phyloP scores from a whole-genome alignment of 2,329 filamentous ascomycete genomes.

The Pyrenochaeta sp. region DNA sequence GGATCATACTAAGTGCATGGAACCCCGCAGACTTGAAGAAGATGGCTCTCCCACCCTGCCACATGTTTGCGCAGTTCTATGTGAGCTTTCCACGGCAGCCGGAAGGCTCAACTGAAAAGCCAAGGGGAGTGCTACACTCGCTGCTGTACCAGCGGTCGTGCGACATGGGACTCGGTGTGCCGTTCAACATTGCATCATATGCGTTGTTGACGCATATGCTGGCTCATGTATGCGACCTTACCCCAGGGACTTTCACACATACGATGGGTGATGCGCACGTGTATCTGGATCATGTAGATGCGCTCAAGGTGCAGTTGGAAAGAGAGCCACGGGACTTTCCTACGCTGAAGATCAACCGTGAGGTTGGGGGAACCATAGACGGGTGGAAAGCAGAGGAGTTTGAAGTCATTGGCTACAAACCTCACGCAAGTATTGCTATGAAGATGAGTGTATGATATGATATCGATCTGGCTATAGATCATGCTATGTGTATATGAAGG shows the following conservation, averaged over 20 bases:
- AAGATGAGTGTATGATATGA: constrained; percentile 86
- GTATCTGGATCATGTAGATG: constrained; percentile 91
- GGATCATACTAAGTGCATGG: constrained; percentile 93
- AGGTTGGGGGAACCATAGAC: constrained; percentile 79
- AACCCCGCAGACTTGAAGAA: constrained; percentile 85
- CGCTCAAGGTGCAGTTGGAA: constrained; percentile 79
- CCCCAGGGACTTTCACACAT: constrained; percentile 88
- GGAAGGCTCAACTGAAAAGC: constrained; percentile 39
- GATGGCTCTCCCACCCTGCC: constrained; percentile 94
- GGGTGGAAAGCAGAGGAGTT: constrained; percentile 92
- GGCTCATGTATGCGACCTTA: constrained; percentile 82
- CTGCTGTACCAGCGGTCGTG: constrained; percentile 93
- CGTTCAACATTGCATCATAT: constrained; percentile 97
- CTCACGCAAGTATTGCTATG: constrained; percentile 93
- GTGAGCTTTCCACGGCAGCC: constrained; percentile 71
- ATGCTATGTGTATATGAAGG: background rate
- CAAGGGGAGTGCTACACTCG: constrained; percentile 79
- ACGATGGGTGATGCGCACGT: constrained; percentile 99
- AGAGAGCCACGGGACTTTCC: constrained; percentile 86
- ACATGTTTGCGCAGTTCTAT: constrained; percentile 98
- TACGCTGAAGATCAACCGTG: constrained; percentile 73
- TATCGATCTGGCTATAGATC: background rate
- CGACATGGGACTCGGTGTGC: constrained; percentile 96
- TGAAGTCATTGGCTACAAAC: constrained; percentile 84
- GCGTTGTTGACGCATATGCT: constrained; percentile 95